phyloP scores from a whole-genome alignment of 164 flowering plant genomes.

The Paratinospora sagittata region DNA sequence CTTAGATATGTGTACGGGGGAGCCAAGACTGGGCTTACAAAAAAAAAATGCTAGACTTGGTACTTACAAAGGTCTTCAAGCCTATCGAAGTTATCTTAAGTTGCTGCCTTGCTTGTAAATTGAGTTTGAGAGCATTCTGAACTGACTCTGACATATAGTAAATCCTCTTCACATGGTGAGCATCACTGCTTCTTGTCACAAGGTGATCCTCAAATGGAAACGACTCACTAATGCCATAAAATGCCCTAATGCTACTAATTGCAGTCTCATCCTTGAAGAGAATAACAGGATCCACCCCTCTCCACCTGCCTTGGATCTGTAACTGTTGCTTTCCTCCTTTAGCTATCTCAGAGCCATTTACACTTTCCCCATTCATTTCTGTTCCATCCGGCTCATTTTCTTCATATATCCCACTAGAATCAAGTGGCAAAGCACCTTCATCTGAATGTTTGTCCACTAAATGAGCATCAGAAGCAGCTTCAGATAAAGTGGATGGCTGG shows the following conservation, averaged over 20 bases:
- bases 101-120: slow-evolving; percentile 71
- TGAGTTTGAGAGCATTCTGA: slow-evolving; percentile 64
- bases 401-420: slow-evolving; percentile 17
- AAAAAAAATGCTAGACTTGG: background rate
- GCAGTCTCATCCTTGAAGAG: slow-evolving; percentile 59
- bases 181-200: slow-evolving; percentile 69
- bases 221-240: slow-evolving; percentile 78
- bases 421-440: slow-evolving; percentile 27
- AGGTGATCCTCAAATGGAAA: slow-evolving; percentile 74
- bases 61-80: slow-evolving; percentile 93
- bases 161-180: slow-evolving; percentile 70
- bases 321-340: slow-evolving; percentile 50
- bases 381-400: slow-evolving; percentile 28
- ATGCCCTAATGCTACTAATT: slow-evolving; percentile 52
- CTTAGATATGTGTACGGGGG: background rate
- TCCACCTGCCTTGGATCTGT: slow-evolving; percentile 86
- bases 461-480: slow-evolving; percentile 30
- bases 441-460: slow-evolving; percentile 25
- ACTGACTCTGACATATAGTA: slow-evolving; percentile 83
- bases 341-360: slow-evolving; percentile 25
- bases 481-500: slow-evolving; percentile 13
- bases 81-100: slow-evolving; percentile 92
- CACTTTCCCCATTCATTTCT: slow-evolving; percentile 20
- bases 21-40: background rate
- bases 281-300: slow-evolving; percentile 90